A percentile compares a stretch with the other conserved stretches of the same genome.
Conservation (phyloP, 257 asterid species). For the Solanum chmielewskii region DNA sequence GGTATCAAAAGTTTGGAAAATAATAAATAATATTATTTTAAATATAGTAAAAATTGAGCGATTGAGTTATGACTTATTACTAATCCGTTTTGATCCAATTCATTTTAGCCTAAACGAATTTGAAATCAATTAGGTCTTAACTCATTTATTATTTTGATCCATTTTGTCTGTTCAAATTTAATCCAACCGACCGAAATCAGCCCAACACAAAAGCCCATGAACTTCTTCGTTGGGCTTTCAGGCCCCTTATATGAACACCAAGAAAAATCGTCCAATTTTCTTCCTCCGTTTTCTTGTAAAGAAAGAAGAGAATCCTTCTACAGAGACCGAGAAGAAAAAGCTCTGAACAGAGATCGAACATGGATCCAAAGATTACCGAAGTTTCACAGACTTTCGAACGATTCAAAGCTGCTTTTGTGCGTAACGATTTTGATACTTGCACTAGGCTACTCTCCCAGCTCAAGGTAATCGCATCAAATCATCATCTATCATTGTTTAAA, state of each 20-base stretch:
- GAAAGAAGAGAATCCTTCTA: not conserved
- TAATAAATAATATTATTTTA: no score
- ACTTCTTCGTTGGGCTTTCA: not conserved
- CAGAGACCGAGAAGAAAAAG: not conserved
- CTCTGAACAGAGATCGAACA: constrained; percentile 3
- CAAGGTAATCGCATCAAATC: constrained; percentile 36
- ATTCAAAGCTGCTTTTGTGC: constrained; percentile 58
- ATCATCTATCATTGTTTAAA: not conserved
- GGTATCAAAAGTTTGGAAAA: no score
- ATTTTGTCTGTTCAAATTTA: not conserved
- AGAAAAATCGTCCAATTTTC: not conserved
- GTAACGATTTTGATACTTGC: constrained; percentile 66
- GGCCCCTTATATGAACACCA: not conserved
- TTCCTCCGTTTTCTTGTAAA: not conserved
- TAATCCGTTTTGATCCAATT: no score
- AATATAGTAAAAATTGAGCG: no score
- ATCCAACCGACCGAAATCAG: not conserved
- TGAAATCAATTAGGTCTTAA: no score
- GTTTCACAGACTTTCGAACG: constrained; percentile 59
- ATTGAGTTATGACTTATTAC: no score
- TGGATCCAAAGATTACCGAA: constrained; percentile 70
- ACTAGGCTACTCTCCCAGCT: constrained; percentile 56
- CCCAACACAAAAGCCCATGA: not conserved
- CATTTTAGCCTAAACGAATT: no score
- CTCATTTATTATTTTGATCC: no score